A percentile compares a stretch with the other conserved stretches of the same genome.
These are phyloP conservation scores for Aspergillus sp. DNA, from an alignment of 2,329 filamentous ascomycete species.

Conservation along the genomic window DNA sequence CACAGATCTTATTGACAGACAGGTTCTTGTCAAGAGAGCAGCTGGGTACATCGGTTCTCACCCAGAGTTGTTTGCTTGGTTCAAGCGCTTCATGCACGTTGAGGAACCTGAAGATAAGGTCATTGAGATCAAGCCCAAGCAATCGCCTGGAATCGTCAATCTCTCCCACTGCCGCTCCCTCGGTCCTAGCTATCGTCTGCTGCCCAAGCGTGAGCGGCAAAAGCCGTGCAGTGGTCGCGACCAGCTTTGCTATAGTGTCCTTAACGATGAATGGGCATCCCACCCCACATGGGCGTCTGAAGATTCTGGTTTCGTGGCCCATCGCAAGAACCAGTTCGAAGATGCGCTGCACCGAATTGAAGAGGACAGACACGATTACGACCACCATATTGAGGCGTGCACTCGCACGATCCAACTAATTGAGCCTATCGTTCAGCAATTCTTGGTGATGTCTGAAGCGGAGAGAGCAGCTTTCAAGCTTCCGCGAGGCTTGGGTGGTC, in stretches of 20 bases:
- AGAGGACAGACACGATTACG: conserved; percentile 96
- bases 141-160: conserved; percentile 72
- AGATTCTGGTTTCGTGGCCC: conserved; percentile 94
- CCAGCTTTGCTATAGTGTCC: conserved; percentile 82
- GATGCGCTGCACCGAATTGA: conserved; percentile 93
- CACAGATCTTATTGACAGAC: conserved; percentile 82
- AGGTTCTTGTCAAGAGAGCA: conserved; percentile 74
- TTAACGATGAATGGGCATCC: conserved; percentile 98
- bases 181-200: conserved; percentile 86
- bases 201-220: conserved; percentile 83
- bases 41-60: conserved; percentile 82
- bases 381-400: conserved; percentile 95
- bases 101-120: conserved; percentile 65
- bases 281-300: conserved; percentile 99
- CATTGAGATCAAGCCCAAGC: conserved; percentile 69
- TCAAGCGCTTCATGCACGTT: conserved; percentile 75
- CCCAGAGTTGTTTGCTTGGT: conserved; percentile 79
- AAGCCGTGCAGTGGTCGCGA: conserved; percentile 92
- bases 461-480: conserved; percentile 72
- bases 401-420: conserved; percentile 91
- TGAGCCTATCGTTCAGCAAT: conserved; percentile 86
- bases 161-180: conserved; percentile 93
- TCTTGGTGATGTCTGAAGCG: conserved; percentile 67
- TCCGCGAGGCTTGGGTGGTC: conserved; percentile 76
- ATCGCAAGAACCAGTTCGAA: conserved; percentile 92